A percentile compares a stretch with the other conserved stretches of the same genome.
phyloP scores from a whole-genome alignment of 2,329 filamentous ascomycete species.

The Zasmidium citrigriseum region DNA sequence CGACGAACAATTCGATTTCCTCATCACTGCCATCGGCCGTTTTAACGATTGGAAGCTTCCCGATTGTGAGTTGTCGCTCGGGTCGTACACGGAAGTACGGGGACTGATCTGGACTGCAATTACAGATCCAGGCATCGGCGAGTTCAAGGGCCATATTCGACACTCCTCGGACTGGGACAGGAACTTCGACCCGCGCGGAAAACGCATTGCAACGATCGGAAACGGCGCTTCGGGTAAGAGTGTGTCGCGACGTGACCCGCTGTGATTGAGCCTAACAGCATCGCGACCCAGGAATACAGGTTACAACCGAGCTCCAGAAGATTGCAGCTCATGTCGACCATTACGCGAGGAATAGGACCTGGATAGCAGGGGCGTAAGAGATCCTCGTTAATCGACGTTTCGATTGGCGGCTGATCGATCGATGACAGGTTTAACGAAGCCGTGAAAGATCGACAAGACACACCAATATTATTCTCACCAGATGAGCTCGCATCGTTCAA shows the following conservation, averaged over 20 bases:
- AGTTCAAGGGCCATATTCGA: conserved; percentile 39
- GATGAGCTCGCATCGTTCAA: conserved; percentile 60
- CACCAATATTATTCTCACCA: conserved; percentile 56
- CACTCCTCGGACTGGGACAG: conserved; percentile 44
- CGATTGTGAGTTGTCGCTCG: conserved; percentile 38
- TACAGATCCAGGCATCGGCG: conserved; percentile 43
- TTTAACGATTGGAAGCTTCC: conserved; percentile 68
- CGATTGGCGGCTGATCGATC: background rate
- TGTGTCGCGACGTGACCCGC: background rate
- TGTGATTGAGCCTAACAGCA: background rate
- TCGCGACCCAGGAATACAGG: conserved; percentile 38
- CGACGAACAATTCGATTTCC: conserved; percentile 58
- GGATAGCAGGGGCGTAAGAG: conserved; percentile 60
- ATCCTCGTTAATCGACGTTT: background rate
- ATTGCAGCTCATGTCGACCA: conserved; percentile 56
- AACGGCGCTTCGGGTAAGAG: conserved; percentile 40
- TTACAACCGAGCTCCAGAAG: conserved; percentile 52
- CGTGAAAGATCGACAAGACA: conserved; percentile 52
- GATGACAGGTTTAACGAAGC: conserved; percentile 52
- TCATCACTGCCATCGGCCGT: conserved; percentile 64
- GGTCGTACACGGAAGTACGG: conserved; percentile 19
- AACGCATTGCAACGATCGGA: conserved; percentile 45
- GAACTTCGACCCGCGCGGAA: conserved; percentile 35
- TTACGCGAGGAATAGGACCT: conserved; percentile 65
- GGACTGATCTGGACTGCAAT: background rate